Base-by-base conservation (phyloP, 768 basidiomycete genomes). In the Multifurca ochricompacta region DNA sequence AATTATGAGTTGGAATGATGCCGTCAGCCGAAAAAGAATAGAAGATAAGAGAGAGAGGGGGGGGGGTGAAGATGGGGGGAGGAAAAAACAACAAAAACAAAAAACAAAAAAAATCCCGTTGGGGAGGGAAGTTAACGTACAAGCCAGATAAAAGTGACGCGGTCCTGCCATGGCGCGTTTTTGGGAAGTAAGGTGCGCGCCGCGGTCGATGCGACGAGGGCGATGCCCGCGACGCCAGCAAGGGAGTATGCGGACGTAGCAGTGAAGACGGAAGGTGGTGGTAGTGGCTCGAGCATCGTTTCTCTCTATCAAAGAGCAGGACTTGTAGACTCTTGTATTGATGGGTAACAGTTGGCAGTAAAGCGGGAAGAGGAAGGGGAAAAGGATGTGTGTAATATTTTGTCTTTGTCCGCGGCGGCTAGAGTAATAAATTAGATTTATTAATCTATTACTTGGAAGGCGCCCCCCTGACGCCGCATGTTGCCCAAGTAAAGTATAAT, bases 61-160 rank as follows among this genome's bases (percentile, higher is more conserved):
- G n/a, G 28, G 10, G 16, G 13, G 41, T 4, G 1, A 10, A 14
- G 23, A 5, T 14, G 6, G 23, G 40, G 5, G 40, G 23, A 6
- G 10, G 19, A 25, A 10, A 13, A 25, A 4, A 11, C 4, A 18
- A 37, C 18, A 8, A n/a, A n/a, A 39, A 25, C 42, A 39, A 16
- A 18, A 36, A 19, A 10, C 4, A 30, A 14, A 36, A 48, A 11
- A 25, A 5, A n/a, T 16, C 16, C 34, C 21, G 3, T 18, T 16
- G 19, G 14, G 6, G 32, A 2, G 1, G 19, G 10, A 3, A 13
- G 21, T 42, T 25, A 4, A 71, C 78, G 63, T 61, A 87, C 86
- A 62, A 90, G 72, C 88, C 88, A 90, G 44, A 89, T 78, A 69
- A 88, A 91, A 9, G 85, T 81, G 58, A 75, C 79, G 53, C 71